A percentile compares a stretch with the other conserved stretches of the same genome.
Conservation (phyloP, 140 eudicot genomes). For the Flaveria floridana region DNA sequence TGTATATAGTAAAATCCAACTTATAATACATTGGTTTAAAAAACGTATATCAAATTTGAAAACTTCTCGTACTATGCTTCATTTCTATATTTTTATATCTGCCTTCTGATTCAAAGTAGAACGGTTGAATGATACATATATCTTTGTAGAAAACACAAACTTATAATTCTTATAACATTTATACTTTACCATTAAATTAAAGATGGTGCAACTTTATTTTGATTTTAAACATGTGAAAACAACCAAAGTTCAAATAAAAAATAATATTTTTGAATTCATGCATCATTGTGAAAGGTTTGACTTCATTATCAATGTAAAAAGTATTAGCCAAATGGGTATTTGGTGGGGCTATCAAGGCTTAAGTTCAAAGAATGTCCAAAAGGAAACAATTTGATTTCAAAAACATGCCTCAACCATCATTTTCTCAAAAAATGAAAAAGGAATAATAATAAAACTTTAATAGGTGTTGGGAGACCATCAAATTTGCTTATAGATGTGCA, state of each 20-base stretch:
- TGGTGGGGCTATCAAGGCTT: conserved; percentile 35
- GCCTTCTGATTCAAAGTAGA: neutral
- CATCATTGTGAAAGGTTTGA: conserved; percentile 26
- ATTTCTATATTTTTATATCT: neutral
- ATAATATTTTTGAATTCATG: neutral
- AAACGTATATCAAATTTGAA: no score
- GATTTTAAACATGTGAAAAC: conserved; percentile 18
- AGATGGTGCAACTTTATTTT: conserved; percentile 7
- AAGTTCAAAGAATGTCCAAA: conserved; percentile 38
- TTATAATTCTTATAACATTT: neutral
- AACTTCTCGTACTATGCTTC: neutral
- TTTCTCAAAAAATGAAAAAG: neutral
- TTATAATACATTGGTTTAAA: no score
- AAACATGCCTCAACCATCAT: conserved; percentile 37
- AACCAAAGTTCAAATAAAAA: neutral
- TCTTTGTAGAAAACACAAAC: neutral
- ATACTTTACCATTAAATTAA: neutral
- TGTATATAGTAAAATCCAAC: no score
- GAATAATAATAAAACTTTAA: conserved; percentile 19
- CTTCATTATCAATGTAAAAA: conserved; percentile 13
- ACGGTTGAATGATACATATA: neutral
- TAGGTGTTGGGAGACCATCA: conserved; percentile 40
- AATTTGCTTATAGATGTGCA: conserved; percentile 24
- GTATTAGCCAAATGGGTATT: conserved; percentile 18
- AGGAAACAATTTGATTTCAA: conserved; percentile 24